These are phyloP conservation scores for Saccharomyces mikatae DNA, from an alignment of 805 yeast species.

Conservation along the genomic window DNA sequence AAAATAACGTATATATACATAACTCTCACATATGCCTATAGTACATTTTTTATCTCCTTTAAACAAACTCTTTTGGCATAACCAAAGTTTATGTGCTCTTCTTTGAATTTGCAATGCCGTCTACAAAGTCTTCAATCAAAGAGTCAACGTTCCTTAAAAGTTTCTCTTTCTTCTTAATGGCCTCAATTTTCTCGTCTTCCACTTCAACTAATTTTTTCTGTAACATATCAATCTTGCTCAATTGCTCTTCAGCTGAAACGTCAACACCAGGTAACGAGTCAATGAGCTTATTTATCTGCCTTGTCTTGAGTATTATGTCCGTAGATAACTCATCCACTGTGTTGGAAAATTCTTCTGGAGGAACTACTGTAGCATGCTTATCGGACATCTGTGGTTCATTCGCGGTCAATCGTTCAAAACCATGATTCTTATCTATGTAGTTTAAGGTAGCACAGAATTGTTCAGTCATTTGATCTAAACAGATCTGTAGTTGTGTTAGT, in stretches of 20 bases:
- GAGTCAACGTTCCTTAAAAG: conserved; percentile 55
- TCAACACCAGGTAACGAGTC: conserved; percentile 92
- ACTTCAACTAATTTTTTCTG: conserved; percentile 53
- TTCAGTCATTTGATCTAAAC: conserved; percentile 71
- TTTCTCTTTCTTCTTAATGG: conserved; percentile 56
- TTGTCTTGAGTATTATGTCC: conserved; percentile 75
- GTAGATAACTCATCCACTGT: conserved; percentile 71
- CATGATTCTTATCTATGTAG: conserved; percentile 72
- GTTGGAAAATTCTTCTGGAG: conserved; percentile 36
- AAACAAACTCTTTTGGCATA: not conserved
- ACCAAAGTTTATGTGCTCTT: conserved; percentile 1
- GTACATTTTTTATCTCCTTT: not conserved
- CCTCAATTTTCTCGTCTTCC: conserved; percentile 49
- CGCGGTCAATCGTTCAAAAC: conserved; percentile 39
- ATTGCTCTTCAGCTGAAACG: conserved; percentile 66
- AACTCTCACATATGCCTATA: not conserved
- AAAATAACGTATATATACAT: not conserved
- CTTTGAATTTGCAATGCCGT: conserved; percentile 32
- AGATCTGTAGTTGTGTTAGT: conserved; percentile 80
- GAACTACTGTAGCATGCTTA: conserved; percentile 47
- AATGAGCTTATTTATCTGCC: conserved; percentile 79
- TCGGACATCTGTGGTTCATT: conserved; percentile 55
- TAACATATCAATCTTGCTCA: conserved; percentile 52
- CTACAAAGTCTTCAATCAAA: conserved; percentile 45
- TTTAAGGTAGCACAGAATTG: conserved; percentile 73